Evolutionary conservation across 495 filamentous ascomycete genomes (phyloP).

Genomic region (Penicillium macrosclerotiorum): DNA sequence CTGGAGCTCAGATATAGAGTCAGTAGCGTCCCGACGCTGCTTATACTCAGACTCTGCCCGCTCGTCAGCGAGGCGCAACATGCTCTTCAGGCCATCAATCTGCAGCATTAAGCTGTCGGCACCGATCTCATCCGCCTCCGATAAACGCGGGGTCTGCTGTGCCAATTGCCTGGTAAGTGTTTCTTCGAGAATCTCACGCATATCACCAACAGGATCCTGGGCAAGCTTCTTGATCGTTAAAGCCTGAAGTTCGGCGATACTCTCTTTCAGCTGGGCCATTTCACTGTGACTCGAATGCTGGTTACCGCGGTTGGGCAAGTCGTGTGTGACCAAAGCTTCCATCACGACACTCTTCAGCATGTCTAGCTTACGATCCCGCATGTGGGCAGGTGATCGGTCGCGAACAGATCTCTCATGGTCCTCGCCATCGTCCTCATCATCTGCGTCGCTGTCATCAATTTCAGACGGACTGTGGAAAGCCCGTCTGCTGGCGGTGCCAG

Average conservation of each 20-base stretch:
- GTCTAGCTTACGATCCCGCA: constrained; percentile 73
- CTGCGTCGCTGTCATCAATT: constrained; percentile 80
- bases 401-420: constrained; percentile 42
- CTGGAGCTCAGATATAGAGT: constrained; percentile 68
- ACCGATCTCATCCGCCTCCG: constrained; percentile 46
- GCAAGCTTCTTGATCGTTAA: constrained; percentile 38
- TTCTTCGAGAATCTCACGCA: constrained; percentile 50
- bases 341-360: constrained; percentile 77
- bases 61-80: constrained; percentile 50
- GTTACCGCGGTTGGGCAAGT: constrained; percentile 30
- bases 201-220: constrained; percentile 37
- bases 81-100: constrained; percentile 51
- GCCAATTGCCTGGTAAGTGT: constrained; percentile 39
- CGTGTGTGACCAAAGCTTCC: constrained; percentile 70
- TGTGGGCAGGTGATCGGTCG: constrained; percentile 60
- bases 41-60: constrained; percentile 61
- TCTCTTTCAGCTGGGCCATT: constrained; percentile 53
- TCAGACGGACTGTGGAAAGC: constrained; percentile 59
- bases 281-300: constrained; percentile 37
- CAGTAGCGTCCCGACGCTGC: constrained; percentile 64
- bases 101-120: constrained; percentile 53
- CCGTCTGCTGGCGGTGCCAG: constrained; percentile 35
- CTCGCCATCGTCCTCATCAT: constrained; percentile 84
- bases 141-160: constrained; percentile 29
- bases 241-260: constrained; percentile 57